These are phyloP conservation scores for Saccharomycopsis capsularis DNA, from an alignment of 805 yeast species.

Conservation along the genomic window DNA sequence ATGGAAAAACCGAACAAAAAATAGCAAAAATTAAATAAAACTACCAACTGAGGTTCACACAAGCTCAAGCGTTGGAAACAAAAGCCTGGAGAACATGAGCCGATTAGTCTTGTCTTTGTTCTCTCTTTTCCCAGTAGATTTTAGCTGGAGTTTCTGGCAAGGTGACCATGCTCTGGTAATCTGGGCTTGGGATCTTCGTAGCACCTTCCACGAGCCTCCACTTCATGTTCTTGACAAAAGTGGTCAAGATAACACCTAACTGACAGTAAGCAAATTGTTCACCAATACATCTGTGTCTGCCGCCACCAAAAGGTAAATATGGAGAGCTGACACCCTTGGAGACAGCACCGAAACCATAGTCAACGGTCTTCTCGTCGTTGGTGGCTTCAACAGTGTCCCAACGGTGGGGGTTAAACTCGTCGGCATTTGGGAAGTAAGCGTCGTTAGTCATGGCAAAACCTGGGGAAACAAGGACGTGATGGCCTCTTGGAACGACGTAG, in stretches of 20 bases:
- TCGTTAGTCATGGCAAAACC: constrained; percentile 81
- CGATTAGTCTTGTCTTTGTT: constrained; percentile 21
- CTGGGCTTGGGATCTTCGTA: constrained; percentile 53
- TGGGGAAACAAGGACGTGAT: constrained; percentile 86
- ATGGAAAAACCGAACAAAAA: too few relatives aligned
- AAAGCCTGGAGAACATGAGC: too few relatives aligned
- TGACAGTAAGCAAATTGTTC: constrained; percentile 96
- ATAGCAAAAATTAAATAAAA: too few relatives aligned
- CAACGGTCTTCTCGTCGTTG: constrained; percentile 41
- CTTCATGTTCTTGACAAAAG: constrained; percentile 65
- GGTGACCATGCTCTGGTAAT: constrained; percentile 88
- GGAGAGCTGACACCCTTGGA: constrained; percentile 95
- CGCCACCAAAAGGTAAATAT: constrained; percentile 97
- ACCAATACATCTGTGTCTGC: constrained; percentile 98
- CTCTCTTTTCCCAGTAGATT: constrained; percentile 66
- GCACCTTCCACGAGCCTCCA: constrained; percentile 63
- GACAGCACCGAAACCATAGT: constrained; percentile 95
- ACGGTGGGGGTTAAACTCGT: constrained; percentile 73
- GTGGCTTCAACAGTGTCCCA: constrained; percentile 52
- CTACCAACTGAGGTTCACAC: too few relatives aligned
- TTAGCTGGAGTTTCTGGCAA: constrained; percentile 75
- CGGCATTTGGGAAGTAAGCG: constrained; percentile 71
- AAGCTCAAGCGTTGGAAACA: too few relatives aligned
- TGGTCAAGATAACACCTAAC: constrained; percentile 74
- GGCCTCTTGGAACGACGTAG: constrained; percentile 82